Conservation (phyloP, 2,329 filamentous ascomycete genomes). For the Cordyceps militaris region DNA sequence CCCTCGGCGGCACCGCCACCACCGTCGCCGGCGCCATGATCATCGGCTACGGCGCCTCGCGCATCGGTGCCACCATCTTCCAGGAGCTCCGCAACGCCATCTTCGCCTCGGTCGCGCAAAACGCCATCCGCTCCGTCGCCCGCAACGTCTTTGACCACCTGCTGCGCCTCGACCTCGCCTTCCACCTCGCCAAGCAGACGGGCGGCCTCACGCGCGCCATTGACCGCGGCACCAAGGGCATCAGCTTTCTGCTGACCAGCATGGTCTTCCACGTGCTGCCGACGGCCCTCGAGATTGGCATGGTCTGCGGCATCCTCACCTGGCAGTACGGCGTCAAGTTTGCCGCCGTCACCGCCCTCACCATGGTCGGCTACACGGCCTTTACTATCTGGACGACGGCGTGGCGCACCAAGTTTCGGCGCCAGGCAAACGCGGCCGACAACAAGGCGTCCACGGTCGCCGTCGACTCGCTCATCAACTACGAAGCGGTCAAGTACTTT, state of each 20-base stretch:
- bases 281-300: slow-evolving; percentile 84
- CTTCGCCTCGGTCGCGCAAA: slow-evolving; percentile 94
- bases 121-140: slow-evolving; percentile 86
- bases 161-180: slow-evolving; percentile 80
- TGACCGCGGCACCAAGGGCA: slow-evolving; percentile 95
- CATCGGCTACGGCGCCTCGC: slow-evolving; percentile 80
- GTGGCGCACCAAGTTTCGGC: slow-evolving; percentile 94
- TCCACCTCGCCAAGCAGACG: slow-evolving; percentile 90
- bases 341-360: slow-evolving; percentile 79
- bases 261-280: slow-evolving; percentile 98
- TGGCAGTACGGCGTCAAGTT: slow-evolving; percentile 93
- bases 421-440: slow-evolving; percentile 91
- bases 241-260: slow-evolving; percentile 91
- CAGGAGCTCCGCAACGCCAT: slow-evolving; percentile 94
- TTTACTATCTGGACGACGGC: slow-evolving; percentile 96
- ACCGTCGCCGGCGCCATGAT: slow-evolving; percentile 91
- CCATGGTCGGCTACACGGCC: slow-evolving; percentile 91
- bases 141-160: slow-evolving; percentile 89
- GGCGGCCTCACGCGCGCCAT: slow-evolving; percentile 90
- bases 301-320: slow-evolving; percentile 94
- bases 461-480: slow-evolving; percentile 96
- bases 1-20: slow-evolving; percentile 78
- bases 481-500: slow-evolving; percentile 98
- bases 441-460: slow-evolving; percentile 93
- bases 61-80: slow-evolving; percentile 82